Evolutionary conservation across 192 early-diverging fungal species (phyloP), one percentile per base, ranked within the genome.

Genomic region (Oehlia diaphana): DNA sequence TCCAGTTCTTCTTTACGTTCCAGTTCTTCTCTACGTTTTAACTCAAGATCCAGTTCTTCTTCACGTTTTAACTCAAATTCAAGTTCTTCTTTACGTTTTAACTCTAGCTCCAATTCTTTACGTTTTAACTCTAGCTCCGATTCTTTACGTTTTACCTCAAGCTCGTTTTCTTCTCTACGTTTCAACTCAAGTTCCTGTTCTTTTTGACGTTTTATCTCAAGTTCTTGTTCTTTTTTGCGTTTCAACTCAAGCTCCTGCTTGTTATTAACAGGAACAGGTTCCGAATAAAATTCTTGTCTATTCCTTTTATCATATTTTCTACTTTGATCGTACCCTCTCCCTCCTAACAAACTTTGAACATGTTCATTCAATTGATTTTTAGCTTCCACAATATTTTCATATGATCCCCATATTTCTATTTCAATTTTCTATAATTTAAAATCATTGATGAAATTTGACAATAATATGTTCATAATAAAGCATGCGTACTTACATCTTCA

Each of bases 331-430:
- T 83, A 82, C 84, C 8, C 79, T 68, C 14, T 13, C 84, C 8
- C 79, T 68, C n/a, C n/a, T 9, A 62, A 69, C 33, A 81, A 26
- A 44, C 76, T 65, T 1, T 35, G 10, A 14, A 67, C 79, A 28
- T 84, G 28, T 3, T 37, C 39, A 63, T 81, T 79, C 12, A 81
- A 73, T 33, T 82, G 79, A 1, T 19, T 58, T 37, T 81, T 80
- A 28, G 83, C 81, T 37, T 76, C 58, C 13, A 72, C 26, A 13
- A 86, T 47, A 1, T 74, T 71, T 2, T 33, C 37, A 5, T 42
- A 44, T 3, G 79, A 67, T 12, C 85, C 85, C 85, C 85, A 86
- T 8, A 86, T 79, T 63, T 86, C 85, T 8, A 86, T 79, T 63
- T 86, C 85, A n/a, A 86, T 83, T 82, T 81, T 81, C 64, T 82